A percentile compares a stretch with the other conserved stretches of the same genome.
These are phyloP conservation scores for Hymenoscyphus fructigenus DNA, from an alignment of 2,329 filamentous ascomycete species.

Conservation along the genomic window DNA sequence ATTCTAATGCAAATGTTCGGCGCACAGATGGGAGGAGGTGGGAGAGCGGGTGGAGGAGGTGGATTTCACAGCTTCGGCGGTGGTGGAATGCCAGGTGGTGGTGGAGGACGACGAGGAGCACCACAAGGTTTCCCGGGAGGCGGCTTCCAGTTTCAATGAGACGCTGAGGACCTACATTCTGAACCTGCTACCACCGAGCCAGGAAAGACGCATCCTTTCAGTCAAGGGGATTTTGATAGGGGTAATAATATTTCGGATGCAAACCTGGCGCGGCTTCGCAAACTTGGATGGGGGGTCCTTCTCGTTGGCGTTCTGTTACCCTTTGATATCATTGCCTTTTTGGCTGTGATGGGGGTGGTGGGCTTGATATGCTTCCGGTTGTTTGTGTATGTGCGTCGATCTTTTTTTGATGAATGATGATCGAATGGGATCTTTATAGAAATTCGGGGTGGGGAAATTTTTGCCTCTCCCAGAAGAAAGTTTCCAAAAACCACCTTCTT, in stretches of 20 bases:
- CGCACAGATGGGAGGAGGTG: conserved; percentile 41
- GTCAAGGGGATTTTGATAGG: conserved; percentile 7
- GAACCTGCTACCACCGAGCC: conserved; percentile 12
- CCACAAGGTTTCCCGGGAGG: conserved; percentile 48
- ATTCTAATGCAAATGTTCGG: conserved; percentile 39
- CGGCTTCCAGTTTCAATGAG: conserved; percentile 59
- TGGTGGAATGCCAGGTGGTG: conserved; percentile 48
- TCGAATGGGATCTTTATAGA: conserved; percentile 2
- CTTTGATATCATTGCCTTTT: conserved; percentile 32
- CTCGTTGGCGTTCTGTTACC: conserved; percentile 34
- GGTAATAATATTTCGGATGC: conserved; percentile 21
- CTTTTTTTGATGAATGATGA: conserved; percentile 2
- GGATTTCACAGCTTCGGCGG: conserved; percentile 47
- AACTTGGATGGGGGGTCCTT: conserved; percentile 33
- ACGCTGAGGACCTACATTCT: conserved; percentile 30
- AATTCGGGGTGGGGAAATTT: not conserved
- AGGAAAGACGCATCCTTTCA: conserved; percentile 7
- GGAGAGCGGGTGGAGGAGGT: conserved; percentile 50
- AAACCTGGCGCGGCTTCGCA: conserved; percentile 28
- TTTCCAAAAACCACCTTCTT: not conserved
- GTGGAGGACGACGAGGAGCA: conserved; percentile 31
- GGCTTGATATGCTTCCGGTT: conserved; percentile 32
- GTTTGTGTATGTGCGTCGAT: conserved; percentile 25
- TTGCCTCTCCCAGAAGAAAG: not conserved
- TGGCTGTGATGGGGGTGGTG: conserved; percentile 27